These are phyloP conservation scores for Arthrobotrys entomopaga DNA, from an alignment of 2,329 filamentous ascomycete genomes.

Conservation along the genomic window DNA sequence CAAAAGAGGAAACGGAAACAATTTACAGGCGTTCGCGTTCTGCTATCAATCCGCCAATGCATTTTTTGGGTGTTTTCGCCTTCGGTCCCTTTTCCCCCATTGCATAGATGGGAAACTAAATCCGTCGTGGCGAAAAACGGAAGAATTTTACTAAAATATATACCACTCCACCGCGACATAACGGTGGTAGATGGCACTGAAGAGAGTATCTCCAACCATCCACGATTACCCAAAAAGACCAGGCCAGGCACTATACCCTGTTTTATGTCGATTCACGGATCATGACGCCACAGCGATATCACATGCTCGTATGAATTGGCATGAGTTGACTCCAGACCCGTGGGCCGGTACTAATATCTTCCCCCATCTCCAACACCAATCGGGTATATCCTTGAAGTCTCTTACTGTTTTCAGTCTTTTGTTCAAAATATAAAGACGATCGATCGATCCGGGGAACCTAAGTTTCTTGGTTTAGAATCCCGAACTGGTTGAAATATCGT, in stretches of 20 bases:
- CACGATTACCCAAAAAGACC: neutral
- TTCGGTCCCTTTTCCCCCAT: no score
- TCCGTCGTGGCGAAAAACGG: constrained; percentile 1
- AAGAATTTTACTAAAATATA: neutral
- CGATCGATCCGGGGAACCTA: neutral
- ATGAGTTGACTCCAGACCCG: no score
- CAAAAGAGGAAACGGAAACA: neutral
- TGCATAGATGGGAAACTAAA: neutral
- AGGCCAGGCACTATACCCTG: neutral
- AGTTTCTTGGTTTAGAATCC: neutral
- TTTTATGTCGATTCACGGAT: constrained; percentile 12
- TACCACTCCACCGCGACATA: neutral
- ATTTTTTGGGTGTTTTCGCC: no score
- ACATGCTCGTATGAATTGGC: neutral
- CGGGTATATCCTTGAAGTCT: neutral
- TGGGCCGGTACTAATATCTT: neutral
- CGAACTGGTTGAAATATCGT: neutral
- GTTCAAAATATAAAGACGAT: neutral
- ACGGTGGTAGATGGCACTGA: neutral
- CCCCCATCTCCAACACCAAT: neutral
- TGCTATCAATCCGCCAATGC: neutral
- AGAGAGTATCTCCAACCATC: constrained; percentile 1
- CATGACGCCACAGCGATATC: constrained; percentile 48
- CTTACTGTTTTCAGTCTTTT: neutral
- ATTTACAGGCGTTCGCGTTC: neutral